Percentiles rank a stretch among this genome's conserved stretches.
Evolutionary conservation across 352 stramenopile genomes (phyloP).

Genomic region (Pythium oligandrum): DNA sequence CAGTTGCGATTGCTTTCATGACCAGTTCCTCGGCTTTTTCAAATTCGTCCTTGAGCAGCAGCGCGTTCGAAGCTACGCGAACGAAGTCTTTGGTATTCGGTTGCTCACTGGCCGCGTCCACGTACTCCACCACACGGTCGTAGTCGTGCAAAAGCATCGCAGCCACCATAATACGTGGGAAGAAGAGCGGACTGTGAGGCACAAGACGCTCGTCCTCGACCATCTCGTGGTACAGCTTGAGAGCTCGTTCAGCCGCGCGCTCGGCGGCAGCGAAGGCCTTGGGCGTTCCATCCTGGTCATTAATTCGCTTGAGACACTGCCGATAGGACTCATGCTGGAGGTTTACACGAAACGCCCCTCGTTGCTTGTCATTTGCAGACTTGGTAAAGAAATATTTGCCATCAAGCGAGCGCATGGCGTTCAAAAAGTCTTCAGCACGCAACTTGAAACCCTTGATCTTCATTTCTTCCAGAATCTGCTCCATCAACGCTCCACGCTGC

Average conservation of each 20-base stretch:
- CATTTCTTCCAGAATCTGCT: slow-evolving; percentile 50
- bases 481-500: slow-evolving; percentile 25
- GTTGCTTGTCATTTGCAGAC: slow-evolving; percentile 5
- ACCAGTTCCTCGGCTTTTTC: slow-evolving; percentile 36
- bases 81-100: slow-evolving; percentile 15
- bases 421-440: slow-evolving; percentile 43
- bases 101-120: slow-evolving; percentile 14
- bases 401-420: slow-evolving; percentile 46
- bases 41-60: slow-evolving; percentile 44
- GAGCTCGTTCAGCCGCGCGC: slow-evolving; percentile 13
- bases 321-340: slow-evolving; percentile 37
- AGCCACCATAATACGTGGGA: slow-evolving; percentile 42
- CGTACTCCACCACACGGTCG: slow-evolving; percentile 32
- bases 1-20: slow-evolving; percentile 18
- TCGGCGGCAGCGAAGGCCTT: slow-evolving; percentile 21
- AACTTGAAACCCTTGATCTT: slow-evolving; percentile 65
- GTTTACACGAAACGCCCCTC: slow-evolving; percentile 13
- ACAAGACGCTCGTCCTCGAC: slow-evolving; percentile 37
- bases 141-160: slow-evolving; percentile 45
- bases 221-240: slow-evolving; percentile 65
- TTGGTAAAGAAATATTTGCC: slow-evolving; percentile 31
- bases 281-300: slow-evolving; percentile 34
- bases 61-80: slow-evolving; percentile 50
- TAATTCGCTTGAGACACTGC: slow-evolving; percentile 35
- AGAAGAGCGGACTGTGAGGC: slow-evolving; percentile 26